phyloP scores from a whole-genome alignment of 192 early-diverging fungal genomes.

The Backusella sp. region DNA sequence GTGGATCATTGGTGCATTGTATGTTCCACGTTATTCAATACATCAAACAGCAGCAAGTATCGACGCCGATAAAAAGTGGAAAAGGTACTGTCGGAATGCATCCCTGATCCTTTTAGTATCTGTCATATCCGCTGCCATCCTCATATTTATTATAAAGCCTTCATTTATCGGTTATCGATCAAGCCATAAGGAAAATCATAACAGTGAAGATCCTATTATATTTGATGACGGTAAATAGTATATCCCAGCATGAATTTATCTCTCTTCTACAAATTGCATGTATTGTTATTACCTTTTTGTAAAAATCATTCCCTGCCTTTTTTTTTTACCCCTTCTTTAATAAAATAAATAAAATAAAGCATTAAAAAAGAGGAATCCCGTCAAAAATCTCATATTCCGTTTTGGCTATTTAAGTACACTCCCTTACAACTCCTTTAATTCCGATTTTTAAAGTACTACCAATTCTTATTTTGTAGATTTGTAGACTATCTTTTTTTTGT shows the following conservation, averaged over 20 bases:
- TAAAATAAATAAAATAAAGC: constrained; percentile 7
- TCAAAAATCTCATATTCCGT: background rate
- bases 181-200: background rate
- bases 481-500: background rate
- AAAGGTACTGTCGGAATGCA: constrained; percentile 13
- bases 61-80: constrained; percentile 11
- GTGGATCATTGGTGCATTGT: constrained; percentile 15
- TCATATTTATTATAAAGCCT: constrained; percentile 10
- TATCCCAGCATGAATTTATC: background rate
- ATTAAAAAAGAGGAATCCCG: constrained; percentile 6
- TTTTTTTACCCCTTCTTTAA: background rate
- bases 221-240: constrained; percentile 12
- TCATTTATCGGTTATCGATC: background rate
- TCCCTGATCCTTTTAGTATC: background rate
- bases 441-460: background rate
- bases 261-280: constrained; percentile 5
- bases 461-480: background rate
- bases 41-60: background rate
- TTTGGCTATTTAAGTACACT: background rate
- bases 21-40: background rate
- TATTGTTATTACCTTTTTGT: constrained; percentile 10
- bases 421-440: background rate
- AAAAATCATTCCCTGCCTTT: background rate
- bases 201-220: background rate
- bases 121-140: background rate